Evolutionary conservation across 768 basidiomycete genomes (phyloP).

Genomic region (Mycena metata): DNA sequence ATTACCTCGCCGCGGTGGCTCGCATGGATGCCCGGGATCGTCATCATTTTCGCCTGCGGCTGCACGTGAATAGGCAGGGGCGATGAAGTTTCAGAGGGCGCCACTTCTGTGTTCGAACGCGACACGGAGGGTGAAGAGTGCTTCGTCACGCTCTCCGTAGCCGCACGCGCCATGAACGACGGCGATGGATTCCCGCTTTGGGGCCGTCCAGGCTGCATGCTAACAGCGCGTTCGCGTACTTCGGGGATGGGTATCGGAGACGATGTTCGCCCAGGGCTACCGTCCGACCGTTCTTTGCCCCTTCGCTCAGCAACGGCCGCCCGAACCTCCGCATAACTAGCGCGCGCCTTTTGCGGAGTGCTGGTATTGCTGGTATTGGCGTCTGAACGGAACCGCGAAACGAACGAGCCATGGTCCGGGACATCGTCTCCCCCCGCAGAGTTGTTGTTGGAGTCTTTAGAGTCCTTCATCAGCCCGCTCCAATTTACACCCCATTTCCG

Average conservation of each 20-base stretch:
- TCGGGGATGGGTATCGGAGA: constrained; percentile 43
- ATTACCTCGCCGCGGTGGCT: constrained; percentile 88
- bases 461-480: constrained; percentile 73
- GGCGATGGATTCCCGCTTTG: constrained; percentile 29
- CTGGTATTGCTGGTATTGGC: constrained; percentile 50
- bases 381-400: constrained; percentile 51
- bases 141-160: constrained; percentile 9
- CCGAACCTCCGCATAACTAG: constrained; percentile 80
- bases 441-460: constrained; percentile 34
- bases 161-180: constrained; percentile 26
- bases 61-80: constrained; percentile 77
- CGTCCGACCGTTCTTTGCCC: constrained; percentile 51
- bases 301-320: constrained; percentile 80
- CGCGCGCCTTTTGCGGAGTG: constrained; percentile 56
- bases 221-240: constrained; percentile 36
- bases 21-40: constrained; percentile 89
- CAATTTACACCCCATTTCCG: constrained; percentile 94
- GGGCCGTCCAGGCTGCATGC: constrained; percentile 32
- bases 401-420: constrained; percentile 56
- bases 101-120: constrained; percentile 12
- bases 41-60: constrained; percentile 86
- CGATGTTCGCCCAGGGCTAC: constrained; percentile 34
- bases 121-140: constrained; percentile 6
- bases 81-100: constrained; percentile 40
- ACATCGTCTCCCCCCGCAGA: constrained; percentile 53